phyloP scores from a whole-genome alignment of 176 grass and related monocot species.

The Hordeum marinum region DNA sequence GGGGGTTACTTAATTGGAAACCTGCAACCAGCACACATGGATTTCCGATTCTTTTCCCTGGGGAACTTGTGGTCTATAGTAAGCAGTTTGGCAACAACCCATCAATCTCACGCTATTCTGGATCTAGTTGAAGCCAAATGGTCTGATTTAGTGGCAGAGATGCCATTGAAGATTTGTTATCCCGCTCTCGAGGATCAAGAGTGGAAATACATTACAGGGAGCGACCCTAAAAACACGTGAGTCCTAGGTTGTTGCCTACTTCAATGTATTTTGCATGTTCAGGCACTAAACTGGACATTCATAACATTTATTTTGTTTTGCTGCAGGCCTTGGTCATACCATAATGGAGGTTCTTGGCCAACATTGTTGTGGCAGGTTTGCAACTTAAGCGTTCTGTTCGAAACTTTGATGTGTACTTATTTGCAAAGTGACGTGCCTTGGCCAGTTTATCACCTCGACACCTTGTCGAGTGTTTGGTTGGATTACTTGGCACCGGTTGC shows the following conservation, averaged over 20 bases:
- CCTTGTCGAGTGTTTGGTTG: background rate
- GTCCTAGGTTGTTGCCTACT: background rate
- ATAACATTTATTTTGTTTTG: slow-evolving; percentile 18
- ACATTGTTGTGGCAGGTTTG: slow-evolving; percentile 85
- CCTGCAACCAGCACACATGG: slow-evolving; percentile 88
- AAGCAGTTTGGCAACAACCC: slow-evolving; percentile 61
- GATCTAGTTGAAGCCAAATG: slow-evolving; percentile 80
- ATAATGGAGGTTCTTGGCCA: slow-evolving; percentile 82
- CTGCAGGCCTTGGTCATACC: slow-evolving; percentile 87
- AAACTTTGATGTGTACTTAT: background rate
- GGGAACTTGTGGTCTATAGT: slow-evolving; percentile 89
- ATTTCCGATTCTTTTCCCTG: slow-evolving; percentile 84
- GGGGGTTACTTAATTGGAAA: slow-evolving; percentile 94
- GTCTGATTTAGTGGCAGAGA: slow-evolving; percentile 76
- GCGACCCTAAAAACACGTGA: slow-evolving; percentile 91
- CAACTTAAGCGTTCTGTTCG: background rate
- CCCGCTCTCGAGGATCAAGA: slow-evolving; percentile 85
- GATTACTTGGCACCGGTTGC: background rate
- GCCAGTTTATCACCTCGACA: background rate
- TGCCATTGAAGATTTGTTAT: slow-evolving; percentile 92
- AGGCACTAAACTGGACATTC: no score
- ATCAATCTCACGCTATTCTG: slow-evolving; percentile 79
- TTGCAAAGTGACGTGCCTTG: background rate
- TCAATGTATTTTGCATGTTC: no score
- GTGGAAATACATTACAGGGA: slow-evolving; percentile 81